A percentile compares a stretch with the other conserved stretches of the same genome.
Evolutionary conservation across 2,329 filamentous ascomycete genomes (phyloP).

Genomic region (Coniochaeta hoffmannii): DNA sequence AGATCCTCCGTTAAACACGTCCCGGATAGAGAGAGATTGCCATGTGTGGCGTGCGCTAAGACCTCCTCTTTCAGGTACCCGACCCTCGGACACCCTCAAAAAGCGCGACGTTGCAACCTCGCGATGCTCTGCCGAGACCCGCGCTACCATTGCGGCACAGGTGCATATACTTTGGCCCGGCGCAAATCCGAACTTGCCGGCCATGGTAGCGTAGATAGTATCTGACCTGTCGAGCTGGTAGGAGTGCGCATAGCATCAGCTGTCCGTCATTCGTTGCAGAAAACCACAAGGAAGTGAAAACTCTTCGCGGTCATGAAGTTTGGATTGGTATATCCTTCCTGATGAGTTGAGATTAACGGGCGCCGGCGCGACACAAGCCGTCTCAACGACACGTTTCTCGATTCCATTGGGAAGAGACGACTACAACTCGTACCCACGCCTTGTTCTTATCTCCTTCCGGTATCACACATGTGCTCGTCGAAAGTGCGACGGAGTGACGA

Average conservation of each 20-base stretch:
- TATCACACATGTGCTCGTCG: neutral
- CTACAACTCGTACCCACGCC: neutral
- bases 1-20: neutral
- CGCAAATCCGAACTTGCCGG: neutral
- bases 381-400: neutral
- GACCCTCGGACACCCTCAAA: neutral
- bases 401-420: neutral
- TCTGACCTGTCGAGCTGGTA: too few relatives aligned
- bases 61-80: slow-evolving; percentile 1
- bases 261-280: neutral
- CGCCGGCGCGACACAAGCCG: neutral
- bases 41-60: neutral
- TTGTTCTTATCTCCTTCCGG: neutral
- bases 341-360: neutral
- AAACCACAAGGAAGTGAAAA: neutral
- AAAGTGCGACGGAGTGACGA: neutral
- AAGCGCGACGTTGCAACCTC: slow-evolving; percentile 1
- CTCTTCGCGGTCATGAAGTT: neutral
- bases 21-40: neutral
- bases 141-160: neutral
- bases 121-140: neutral
- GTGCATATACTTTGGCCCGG: neutral
- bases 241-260: too few relatives aligned
- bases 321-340: neutral
- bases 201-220: neutral